These are phyloP conservation scores for Colletotrichum euphorbiae DNA, from an alignment of 2,329 filamentous ascomycete species.

Conservation along the genomic window DNA sequence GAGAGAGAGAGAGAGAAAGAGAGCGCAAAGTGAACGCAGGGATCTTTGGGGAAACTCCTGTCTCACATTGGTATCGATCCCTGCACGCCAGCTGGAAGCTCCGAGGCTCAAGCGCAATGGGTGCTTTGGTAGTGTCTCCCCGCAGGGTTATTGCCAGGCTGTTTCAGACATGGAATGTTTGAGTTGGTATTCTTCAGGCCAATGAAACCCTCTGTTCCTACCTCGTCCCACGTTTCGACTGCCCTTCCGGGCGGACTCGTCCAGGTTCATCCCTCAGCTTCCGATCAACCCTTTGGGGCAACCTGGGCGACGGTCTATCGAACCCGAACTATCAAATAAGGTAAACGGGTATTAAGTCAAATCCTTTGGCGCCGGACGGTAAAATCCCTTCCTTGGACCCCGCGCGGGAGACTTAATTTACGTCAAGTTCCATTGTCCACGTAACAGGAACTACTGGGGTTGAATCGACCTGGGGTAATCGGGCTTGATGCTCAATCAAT, in stretches of 20 bases:
- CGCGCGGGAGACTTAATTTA: neutral
- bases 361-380: neutral
- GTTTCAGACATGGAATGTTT: slow-evolving; percentile 37
- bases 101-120: slow-evolving; percentile 36
- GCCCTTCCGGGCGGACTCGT: neutral
- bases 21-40: slow-evolving; percentile 6
- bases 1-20: neutral
- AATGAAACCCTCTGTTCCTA: slow-evolving; percentile 27
- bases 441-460: too few species aligned
- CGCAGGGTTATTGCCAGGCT: slow-evolving; percentile 30
- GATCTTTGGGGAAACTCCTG: slow-evolving; percentile 29
- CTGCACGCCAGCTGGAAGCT: slow-evolving; percentile 37
- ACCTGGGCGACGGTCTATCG: neutral
- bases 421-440: too few species aligned
- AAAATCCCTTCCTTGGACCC: neutral
- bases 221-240: slow-evolving; percentile 29
- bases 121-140: slow-evolving; percentile 14
- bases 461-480: too few species aligned
- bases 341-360: slow-evolving; percentile 4
- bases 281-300: slow-evolving; percentile 5
- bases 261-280: slow-evolving; percentile 8
- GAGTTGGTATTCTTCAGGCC: slow-evolving; percentile 31
- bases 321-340: slow-evolving; percentile 8
- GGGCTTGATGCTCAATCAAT: too few species aligned
- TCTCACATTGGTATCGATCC: slow-evolving; percentile 39